These are phyloP conservation scores for Cryphonectria parasitica DNA, from an alignment of 2,329 filamentous ascomycete genomes.

Conservation along the genomic window DNA sequence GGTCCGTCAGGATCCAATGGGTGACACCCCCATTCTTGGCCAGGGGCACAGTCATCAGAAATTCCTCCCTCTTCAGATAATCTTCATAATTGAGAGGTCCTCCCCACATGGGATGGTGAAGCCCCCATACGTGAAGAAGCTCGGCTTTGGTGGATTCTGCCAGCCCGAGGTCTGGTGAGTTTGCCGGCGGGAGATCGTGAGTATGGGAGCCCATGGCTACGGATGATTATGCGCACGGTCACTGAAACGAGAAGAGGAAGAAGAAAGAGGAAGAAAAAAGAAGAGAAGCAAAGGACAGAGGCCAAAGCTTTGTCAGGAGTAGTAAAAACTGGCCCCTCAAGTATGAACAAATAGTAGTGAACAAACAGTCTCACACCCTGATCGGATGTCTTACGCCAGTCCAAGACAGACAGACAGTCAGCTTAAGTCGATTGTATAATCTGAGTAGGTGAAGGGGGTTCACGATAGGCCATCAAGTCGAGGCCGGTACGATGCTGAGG, in stretches of 20 bases:
- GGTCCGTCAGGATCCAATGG: constrained; percentile 66
- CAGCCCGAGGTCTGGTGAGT: constrained; percentile 49
- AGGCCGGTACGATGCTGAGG: background rate
- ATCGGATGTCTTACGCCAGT: constrained; percentile 3
- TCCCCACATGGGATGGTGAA: constrained; percentile 63
- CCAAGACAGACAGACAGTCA: constrained; percentile 21
- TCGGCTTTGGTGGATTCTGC: constrained; percentile 61
- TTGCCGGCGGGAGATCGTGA: constrained; percentile 39
- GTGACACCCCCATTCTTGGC: constrained; percentile 61
- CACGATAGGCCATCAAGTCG: constrained; percentile 12
- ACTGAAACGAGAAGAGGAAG: constrained; percentile 7
- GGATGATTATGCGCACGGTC: background rate
- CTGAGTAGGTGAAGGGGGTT: background rate
- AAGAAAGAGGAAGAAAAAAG: background rate
- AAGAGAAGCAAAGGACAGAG: background rate
- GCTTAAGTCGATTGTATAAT: constrained; percentile 5
- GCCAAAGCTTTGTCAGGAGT: background rate
- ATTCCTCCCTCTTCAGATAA: constrained; percentile 64
- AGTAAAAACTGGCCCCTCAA: background rate
- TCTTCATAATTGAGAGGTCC: constrained; percentile 55
- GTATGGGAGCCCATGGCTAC: constrained; percentile 41
- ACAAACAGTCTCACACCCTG: constrained; percentile 6
- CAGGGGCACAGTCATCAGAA: constrained; percentile 61
- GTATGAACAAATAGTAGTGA: background rate
- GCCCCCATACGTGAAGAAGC: constrained; percentile 56